Percentiles rank a stretch among this genome's conserved stretches.
These are phyloP conservation scores for sunflower (Helianthus annuus) DNA, from an alignment of 129 eudicot species.

Conservation along the genomic window DNA sequence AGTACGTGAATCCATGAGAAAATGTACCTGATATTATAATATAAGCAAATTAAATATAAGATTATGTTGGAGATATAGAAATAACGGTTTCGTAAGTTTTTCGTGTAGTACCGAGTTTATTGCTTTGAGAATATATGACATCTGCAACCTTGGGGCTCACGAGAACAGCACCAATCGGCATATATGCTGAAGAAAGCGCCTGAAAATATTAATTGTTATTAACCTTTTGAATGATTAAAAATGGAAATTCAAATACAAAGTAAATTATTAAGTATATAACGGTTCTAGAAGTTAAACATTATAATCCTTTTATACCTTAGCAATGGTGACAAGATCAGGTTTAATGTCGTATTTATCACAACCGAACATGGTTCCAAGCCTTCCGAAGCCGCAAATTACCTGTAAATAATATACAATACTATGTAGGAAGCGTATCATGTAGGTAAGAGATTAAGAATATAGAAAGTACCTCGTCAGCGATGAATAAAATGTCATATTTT, in stretches of 20 bases:
- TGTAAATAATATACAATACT: slow-evolving; percentile 11
- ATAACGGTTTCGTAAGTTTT: neutral
- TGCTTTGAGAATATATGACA: slow-evolving; percentile 89
- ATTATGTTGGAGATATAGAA: slow-evolving; percentile 6
- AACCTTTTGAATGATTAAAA: neutral
- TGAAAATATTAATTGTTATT: slow-evolving; percentile 19
- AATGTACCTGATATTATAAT: slow-evolving; percentile 54
- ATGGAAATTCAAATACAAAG: neutral
- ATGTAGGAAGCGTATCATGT: neutral
- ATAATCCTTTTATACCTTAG: slow-evolving; percentile 62
- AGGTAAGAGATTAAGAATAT: neutral
- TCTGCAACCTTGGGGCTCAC: slow-evolving; percentile 77
- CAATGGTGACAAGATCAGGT: slow-evolving; percentile 94
- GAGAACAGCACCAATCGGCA: slow-evolving; percentile 97
- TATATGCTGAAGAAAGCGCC: slow-evolving; percentile 97
- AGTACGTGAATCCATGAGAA: slow-evolving; percentile 93
- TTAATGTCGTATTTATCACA: slow-evolving; percentile 87
- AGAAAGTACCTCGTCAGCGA: slow-evolving; percentile 83
- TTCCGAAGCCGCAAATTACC: slow-evolving; percentile 96
- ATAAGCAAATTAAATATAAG: neutral
- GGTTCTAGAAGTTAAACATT: neutral
- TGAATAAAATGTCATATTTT: slow-evolving; percentile 86
- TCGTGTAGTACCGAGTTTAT: slow-evolving; percentile 65
- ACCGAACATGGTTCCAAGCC: slow-evolving; percentile 97
- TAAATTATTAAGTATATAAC: neutral